Evolutionary conservation across 2,329 filamentous ascomycete species (phyloP), one percentile per base, ranked within the genome.

Genomic region (Dactylonectria estremocensis): DNA sequence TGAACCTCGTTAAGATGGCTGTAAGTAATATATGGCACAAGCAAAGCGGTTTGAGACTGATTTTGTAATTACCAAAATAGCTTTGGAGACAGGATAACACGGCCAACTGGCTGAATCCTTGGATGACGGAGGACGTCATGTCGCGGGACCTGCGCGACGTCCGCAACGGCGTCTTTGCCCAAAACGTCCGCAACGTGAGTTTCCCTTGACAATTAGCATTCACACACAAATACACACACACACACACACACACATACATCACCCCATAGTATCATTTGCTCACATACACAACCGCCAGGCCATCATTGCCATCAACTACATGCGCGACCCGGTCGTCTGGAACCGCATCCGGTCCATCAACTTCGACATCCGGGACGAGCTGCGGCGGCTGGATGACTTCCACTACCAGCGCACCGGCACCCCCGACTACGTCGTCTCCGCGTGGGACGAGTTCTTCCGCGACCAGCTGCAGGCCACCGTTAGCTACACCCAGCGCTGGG

Each of bases 401-500:
- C 64, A 66, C 55, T 43, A 8, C 22, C 22, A 35, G 16, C 57
- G 55, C 31, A 61, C 64, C 13, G 58, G 50, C 43, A 35, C 58
- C 58, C 43, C 37, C 18, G 58, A 66, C 24, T 18, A 18, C 24
- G n/a, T 66, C 45, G 53, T 66, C 18, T 52, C 52, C 56, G 58
- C 58, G 13, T 66, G 64, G 64, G 64, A 66, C 18, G 64, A 66
- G 11, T 66, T 57, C 28, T 62, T 66, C 48, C 57, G 64, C 43
- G 58, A 66, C 28, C 53, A 56, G 9, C 18, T 66, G 24, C 58
- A 66, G 50, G 33, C 43, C 9, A 66, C 58, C 31, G 52, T 66
- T 7, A 22, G 31, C 11, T 57, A 45, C 8, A 53, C 58, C n/a
- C 64, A 58, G 24, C 8, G 37, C 33, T 58, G 55, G 48, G 53